Evolutionary conservation across 305 asterid species (phyloP).

Genomic region (Andrographis paniculata): DNA sequence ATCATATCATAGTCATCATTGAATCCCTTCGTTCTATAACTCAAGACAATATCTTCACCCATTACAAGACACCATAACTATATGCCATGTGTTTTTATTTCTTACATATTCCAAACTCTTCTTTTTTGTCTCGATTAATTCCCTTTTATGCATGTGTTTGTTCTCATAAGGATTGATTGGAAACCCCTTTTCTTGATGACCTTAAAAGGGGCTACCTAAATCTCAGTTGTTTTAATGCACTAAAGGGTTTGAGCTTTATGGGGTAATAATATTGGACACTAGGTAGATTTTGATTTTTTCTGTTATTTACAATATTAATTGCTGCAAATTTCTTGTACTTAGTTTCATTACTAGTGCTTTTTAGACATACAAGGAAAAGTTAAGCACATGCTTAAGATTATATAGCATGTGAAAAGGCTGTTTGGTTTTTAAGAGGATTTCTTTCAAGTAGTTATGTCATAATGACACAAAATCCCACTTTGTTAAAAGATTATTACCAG

Average conservation of each 20-base stretch:
- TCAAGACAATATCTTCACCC: no score
- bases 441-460: no score
- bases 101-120: not conserved
- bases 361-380: not conserved
- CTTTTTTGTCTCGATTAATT: not conserved
- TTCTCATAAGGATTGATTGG: slow-evolving; percentile 19
- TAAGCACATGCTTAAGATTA: not conserved
- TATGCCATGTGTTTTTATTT: no score
- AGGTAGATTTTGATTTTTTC: slow-evolving; percentile 1
- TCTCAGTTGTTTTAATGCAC: slow-evolving; percentile 12
- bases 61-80: no score
- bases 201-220: slow-evolving; percentile 7
- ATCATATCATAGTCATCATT: slow-evolving; percentile 22
- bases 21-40: not conserved
- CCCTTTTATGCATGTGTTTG: not conserved
- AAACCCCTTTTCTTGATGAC: no score
- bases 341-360: not conserved
- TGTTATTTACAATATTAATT: no score
- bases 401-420: not conserved
- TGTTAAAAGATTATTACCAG: not conserved
- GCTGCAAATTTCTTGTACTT: no score
- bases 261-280: slow-evolving; percentile 1
- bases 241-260: slow-evolving; percentile 8
- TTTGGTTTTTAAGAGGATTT: not conserved
- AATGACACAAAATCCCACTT: not conserved